A percentile compares a stretch with the other conserved stretches of the same genome.
Evolutionary conservation across 1,139 yeast species (phyloP).

Genomic region (Geotrichum candidum): DNA sequence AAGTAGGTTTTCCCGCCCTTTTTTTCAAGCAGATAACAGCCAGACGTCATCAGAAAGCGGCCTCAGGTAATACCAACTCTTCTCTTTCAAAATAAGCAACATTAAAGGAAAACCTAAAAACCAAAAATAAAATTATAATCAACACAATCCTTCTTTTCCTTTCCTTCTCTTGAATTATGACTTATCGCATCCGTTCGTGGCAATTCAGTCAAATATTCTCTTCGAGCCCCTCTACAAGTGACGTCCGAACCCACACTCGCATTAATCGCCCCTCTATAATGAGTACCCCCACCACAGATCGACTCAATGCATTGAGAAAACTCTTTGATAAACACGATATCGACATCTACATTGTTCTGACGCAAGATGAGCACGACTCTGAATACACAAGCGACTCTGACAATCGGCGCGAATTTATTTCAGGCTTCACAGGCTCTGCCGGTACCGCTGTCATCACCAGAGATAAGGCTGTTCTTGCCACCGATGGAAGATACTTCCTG

Average conservation of each 20-base stretch:
- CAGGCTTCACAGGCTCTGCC: slow-evolving; percentile 86
- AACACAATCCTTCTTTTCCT: not conserved
- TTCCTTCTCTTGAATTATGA: not conserved
- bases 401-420: slow-evolving; percentile 77
- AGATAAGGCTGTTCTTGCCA: slow-evolving; percentile 73
- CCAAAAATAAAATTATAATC: not conserved
- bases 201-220: slow-evolving; percentile 1
- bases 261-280: not conserved
- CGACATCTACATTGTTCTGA: slow-evolving; percentile 77
- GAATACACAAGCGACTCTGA: slow-evolving; percentile 80
- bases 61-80: not conserved
- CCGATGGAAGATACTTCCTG: slow-evolving; percentile 91
- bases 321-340: slow-evolving; percentile 60
- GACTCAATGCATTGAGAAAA: slow-evolving; percentile 53
- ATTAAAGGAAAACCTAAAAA: not conserved
- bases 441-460: slow-evolving; percentile 84
- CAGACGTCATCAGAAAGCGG: not conserved
- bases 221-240: not conserved
- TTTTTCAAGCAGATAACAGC: no score
- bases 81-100: not conserved
- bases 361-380: slow-evolving; percentile 91
- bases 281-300: slow-evolving; percentile 22
- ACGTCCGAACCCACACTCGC: not conserved
- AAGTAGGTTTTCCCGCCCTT: no score
- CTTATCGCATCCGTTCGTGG: slow-evolving; percentile 15